Evolutionary conservation across 1,284 basidiomycete species (phyloP).

Genomic region (Rhodotorula mucilaginosa): DNA sequence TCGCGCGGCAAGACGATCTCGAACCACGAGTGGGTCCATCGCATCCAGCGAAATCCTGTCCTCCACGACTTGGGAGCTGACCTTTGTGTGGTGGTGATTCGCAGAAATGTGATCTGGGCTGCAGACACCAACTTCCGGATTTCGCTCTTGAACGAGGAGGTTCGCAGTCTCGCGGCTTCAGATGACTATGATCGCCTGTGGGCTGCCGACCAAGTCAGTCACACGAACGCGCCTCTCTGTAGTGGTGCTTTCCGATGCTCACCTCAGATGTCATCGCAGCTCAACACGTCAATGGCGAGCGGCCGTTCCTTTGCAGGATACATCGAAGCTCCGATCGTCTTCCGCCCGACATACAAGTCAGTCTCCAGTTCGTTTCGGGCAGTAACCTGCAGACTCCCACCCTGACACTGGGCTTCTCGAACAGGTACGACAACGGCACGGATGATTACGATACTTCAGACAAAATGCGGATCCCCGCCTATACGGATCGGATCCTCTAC

Average conservation of each 20-base stretch:
- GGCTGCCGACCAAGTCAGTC: slow-evolving; percentile 74
- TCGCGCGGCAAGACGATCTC: slow-evolving; percentile 81
- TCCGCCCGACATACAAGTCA: slow-evolving; percentile 70
- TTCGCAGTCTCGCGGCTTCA: slow-evolving; percentile 61
- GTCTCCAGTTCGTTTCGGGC: background rate
- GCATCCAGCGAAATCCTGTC: too few relatives aligned
- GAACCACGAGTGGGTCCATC: slow-evolving; percentile 73
- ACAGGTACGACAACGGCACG: slow-evolving; percentile 53
- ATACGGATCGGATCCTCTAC: slow-evolving; percentile 95
- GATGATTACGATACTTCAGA: slow-evolving; percentile 92
- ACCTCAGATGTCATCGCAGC: background rate
- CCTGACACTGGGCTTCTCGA: background rate
- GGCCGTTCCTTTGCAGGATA: slow-evolving; percentile 76
- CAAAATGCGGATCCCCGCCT: slow-evolving; percentile 93
- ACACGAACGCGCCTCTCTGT: background rate
- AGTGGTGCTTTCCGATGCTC: background rate
- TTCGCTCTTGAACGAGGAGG: slow-evolving; percentile 76
- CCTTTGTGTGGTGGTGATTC: background rate
- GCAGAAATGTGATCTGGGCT: slow-evolving; percentile 83
- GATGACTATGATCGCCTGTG: slow-evolving; percentile 72
- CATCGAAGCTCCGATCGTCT: slow-evolving; percentile 80
- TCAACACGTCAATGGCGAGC: slow-evolving; percentile 51
- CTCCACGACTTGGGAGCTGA: background rate
- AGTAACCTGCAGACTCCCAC: too few relatives aligned
- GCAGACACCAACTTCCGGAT: slow-evolving; percentile 95